phyloP scores from a whole-genome alignment of 352 stramenopile genomes.

The Phytophthora sansomeana region DNA sequence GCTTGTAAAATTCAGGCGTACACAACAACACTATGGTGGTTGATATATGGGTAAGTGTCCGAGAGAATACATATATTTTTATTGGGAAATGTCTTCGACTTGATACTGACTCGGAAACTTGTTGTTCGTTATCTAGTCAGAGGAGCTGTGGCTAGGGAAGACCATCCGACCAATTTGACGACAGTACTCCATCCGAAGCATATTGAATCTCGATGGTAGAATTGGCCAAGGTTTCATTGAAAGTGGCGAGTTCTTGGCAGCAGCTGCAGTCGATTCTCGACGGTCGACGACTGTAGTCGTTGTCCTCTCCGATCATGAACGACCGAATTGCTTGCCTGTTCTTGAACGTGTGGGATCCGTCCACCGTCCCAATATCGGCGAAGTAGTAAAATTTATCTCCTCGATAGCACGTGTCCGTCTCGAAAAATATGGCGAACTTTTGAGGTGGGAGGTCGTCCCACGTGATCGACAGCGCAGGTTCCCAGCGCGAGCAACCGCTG shows the following conservation, averaged over 20 bases:
- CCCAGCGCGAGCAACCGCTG: background rate
- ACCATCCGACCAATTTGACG: constrained; percentile 10
- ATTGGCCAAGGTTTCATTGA: background rate
- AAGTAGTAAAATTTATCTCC: constrained; percentile 16
- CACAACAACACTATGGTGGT: constrained; percentile 17
- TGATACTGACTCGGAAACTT: background rate
- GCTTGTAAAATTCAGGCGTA: constrained; percentile 23
- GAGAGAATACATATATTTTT: constrained; percentile 26
- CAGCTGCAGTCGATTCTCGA: background rate
- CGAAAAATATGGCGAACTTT: constrained; percentile 17
- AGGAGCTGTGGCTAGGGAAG: background rate
- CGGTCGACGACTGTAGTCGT: constrained; percentile 11
- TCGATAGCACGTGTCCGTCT: constrained; percentile 5
- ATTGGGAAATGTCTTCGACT: constrained; percentile 1
- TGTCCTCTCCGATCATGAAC: constrained; percentile 10
- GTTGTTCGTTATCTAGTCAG: background rate
- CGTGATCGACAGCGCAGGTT: background rate
- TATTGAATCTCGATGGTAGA: background rate
- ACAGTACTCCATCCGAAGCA: constrained; percentile 5
- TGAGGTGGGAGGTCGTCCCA: constrained; percentile 1
- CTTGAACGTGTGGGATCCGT: constrained; percentile 9
- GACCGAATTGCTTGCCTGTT: constrained; percentile 12
- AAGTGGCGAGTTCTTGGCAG: background rate
- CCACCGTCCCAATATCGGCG: background rate
- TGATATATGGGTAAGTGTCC: constrained; percentile 22